phyloP scores from a whole-genome alignment of 768 basidiomycete genomes.

The Naganishia antarctica region DNA sequence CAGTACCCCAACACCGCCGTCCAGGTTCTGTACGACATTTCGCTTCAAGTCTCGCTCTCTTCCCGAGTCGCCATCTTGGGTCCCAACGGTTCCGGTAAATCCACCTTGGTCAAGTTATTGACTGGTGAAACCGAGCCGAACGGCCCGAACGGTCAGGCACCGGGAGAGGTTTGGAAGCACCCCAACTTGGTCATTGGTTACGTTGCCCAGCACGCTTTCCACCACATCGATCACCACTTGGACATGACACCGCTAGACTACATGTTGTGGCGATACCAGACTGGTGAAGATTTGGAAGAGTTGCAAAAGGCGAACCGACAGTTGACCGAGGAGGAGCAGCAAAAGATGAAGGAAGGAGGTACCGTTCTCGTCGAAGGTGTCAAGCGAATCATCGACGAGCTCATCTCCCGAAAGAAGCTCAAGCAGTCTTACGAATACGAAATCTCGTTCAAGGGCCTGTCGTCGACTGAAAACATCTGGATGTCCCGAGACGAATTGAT shows the following conservation, averaged over 20 bases:
- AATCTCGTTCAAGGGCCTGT: constrained; percentile 88
- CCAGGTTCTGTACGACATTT: constrained; percentile 90
- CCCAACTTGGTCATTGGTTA: constrained; percentile 99
- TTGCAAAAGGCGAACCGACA: constrained; percentile 83
- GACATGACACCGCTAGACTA: constrained; percentile 99
- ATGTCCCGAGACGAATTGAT: constrained; percentile 90
- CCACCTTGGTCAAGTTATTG: constrained; percentile 91
- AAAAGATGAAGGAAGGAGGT: constrained; percentile 96
- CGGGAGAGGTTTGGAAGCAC: constrained; percentile 98
- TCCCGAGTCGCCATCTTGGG: constrained; percentile 98
- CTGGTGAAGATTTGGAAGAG: constrained; percentile 96
- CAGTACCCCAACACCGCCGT: constrained; percentile 81
- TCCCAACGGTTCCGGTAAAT: constrained; percentile 96
- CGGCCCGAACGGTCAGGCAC: constrained; percentile 53
- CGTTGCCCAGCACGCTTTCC: constrained; percentile 98
- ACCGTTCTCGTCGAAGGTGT: constrained; percentile 82
- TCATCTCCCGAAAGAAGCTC: constrained; percentile 85
- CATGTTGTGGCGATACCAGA: constrained; percentile 99
- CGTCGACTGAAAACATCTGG: constrained; percentile 98
- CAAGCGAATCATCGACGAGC: constrained; percentile 92
- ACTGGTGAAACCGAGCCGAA: constrained; percentile 95
- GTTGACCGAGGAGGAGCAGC: constrained; percentile 76
- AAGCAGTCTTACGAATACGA: constrained; percentile 99
- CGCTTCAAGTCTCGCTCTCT: constrained; percentile 92
- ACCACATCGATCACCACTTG: constrained; percentile 96